Evolutionary conservation across 257 asterid species (phyloP).

Genomic region (Ilex aquifolium): DNA sequence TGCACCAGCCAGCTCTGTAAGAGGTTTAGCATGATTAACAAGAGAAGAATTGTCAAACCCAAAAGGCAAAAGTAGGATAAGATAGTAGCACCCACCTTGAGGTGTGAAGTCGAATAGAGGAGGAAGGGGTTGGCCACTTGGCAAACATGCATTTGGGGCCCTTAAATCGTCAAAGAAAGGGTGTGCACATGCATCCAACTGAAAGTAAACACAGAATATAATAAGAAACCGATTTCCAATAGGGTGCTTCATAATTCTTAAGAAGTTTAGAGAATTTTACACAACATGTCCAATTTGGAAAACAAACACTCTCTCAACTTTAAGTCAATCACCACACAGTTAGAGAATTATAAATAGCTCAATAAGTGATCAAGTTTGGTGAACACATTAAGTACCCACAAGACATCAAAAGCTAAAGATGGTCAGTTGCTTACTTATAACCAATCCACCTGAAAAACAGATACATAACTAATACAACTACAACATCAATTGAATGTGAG

Average conservation of each 20-base stretch:
- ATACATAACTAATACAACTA: no score
- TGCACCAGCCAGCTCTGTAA: constrained; percentile 42
- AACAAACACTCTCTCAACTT: no score
- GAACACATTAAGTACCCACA: no score
- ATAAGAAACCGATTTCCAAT: not conserved
- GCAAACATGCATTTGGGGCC: constrained; percentile 57
- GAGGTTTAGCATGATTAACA: not conserved
- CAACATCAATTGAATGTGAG: no score
- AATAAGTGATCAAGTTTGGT: not conserved
- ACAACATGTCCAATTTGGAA: no score
- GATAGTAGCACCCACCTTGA: constrained; percentile 41
- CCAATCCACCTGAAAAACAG: no score
- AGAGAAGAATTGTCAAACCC: not conserved
- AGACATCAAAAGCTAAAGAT: no score
- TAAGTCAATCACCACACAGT: no score
- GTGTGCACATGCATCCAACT: constrained; percentile 97
- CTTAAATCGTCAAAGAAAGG: constrained; percentile 75
- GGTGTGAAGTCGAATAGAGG: constrained; percentile 75
- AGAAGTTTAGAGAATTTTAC: no score
- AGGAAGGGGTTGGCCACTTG: constrained; percentile 68
- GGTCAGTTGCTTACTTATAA: no score
- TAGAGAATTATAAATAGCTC: not conserved
- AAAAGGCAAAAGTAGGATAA: not conserved
- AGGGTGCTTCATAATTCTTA: not conserved
- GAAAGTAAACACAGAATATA: constrained; percentile 10